Conservation (phyloP, 345 rosid species). For the Dipteronia dyeriana region DNA sequence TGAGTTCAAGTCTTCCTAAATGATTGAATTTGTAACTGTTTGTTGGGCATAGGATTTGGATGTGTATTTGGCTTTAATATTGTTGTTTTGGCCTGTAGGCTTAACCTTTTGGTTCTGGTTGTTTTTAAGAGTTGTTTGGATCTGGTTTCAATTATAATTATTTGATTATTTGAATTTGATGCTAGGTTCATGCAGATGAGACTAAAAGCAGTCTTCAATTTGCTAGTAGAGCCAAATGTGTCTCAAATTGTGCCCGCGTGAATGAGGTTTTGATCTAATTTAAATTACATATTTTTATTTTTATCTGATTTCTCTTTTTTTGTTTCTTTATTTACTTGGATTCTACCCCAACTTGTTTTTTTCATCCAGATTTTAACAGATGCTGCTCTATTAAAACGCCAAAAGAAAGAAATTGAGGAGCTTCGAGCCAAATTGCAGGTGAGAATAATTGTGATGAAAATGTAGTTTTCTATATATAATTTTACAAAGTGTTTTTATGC, state of each 20-base stretch:
- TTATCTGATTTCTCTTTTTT: neutral
- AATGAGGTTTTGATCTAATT: conserved; percentile 67
- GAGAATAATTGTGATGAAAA: conserved; percentile 2
- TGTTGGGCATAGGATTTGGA: neutral
- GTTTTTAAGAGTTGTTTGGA: conserved; percentile 9
- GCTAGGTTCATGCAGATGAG: conserved; percentile 91
- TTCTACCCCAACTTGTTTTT: conserved; percentile 18
- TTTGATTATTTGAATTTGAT: conserved; percentile 28
- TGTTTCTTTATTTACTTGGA: neutral
- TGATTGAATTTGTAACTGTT: neutral
- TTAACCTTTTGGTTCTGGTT: neutral
- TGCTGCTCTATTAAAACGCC: conserved; percentile 95
- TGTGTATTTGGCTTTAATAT: neutral
- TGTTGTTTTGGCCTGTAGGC: neutral
- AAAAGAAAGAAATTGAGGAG: conserved; percentile 97
- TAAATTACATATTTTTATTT: conserved; percentile 2
- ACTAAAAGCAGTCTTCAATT: conserved; percentile 96
- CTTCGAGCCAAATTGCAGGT: conserved; percentile 92
- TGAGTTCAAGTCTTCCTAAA: neutral
- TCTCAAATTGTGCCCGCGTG: conserved; percentile 89
- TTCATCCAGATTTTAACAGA: conserved; percentile 74
- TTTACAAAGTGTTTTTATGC: neutral
- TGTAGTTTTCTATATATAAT: conserved; percentile 6
- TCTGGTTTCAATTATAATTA: neutral
- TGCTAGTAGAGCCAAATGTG: conserved; percentile 93